phyloP scores from a whole-genome alignment of 2,329 filamentous ascomycete species.

The Clonostachys byssicola region DNA sequence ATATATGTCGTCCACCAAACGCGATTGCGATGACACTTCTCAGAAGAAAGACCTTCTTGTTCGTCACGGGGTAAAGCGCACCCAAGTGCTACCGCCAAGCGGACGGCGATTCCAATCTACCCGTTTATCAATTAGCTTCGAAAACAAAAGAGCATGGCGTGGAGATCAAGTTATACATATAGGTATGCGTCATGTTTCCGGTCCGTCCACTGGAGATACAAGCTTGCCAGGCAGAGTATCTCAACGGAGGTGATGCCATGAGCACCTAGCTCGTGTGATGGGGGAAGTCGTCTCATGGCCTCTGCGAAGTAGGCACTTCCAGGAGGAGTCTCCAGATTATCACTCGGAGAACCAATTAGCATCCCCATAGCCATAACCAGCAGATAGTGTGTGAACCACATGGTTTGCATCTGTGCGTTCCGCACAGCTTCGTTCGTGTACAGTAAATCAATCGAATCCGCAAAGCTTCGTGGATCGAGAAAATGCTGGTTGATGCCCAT shows the following conservation, averaged over 20 bases:
- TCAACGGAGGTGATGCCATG: conserved; percentile 17
- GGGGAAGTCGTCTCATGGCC: conserved; percentile 15
- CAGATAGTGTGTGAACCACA: conserved; percentile 18
- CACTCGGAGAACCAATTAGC: conserved; percentile 13
- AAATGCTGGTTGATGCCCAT: conserved; percentile 20
- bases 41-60: conserved; percentile 15
- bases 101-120: conserved; percentile 16
- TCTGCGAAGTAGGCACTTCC: conserved; percentile 17
- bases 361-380: conserved; percentile 21
- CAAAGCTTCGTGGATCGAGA: conserved; percentile 15
- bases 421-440: conserved; percentile 11
- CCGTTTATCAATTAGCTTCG: neutral
- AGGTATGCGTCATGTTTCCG: conserved; percentile 19
- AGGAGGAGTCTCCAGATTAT: conserved; percentile 8
- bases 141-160: neutral
- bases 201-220: conserved; percentile 20
- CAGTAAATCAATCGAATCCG: conserved; percentile 13
- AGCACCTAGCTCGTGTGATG: conserved; percentile 13
- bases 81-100: conserved; percentile 16
- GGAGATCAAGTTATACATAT: conserved; percentile 8
- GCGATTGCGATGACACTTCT: conserved; percentile 13
- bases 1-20: conserved; percentile 23
- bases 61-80: conserved; percentile 14
- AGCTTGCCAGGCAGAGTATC: conserved; percentile 13
- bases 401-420: conserved; percentile 9